Conservation (phyloP, 768 basidiomycete species). For the Hydnomerulius pinastri region DNA sequence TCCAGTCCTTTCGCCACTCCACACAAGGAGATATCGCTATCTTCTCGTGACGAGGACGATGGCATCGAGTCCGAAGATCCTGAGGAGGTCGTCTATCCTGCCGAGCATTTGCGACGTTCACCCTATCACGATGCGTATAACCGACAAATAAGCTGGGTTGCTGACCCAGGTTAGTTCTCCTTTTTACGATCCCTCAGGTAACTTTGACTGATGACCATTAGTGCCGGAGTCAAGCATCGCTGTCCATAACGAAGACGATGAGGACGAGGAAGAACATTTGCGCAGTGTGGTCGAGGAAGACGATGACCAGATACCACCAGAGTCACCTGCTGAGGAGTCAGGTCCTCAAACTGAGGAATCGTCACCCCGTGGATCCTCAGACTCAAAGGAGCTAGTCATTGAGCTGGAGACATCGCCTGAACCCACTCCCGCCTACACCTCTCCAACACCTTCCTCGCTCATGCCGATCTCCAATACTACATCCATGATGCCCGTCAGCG, state of each 20-base stretch:
- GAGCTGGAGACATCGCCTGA: constrained; percentile 66
- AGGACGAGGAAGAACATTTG: constrained; percentile 43
- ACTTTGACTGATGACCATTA: constrained; percentile 23
- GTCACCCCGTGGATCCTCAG: constrained; percentile 57
- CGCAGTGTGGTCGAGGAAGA: constrained; percentile 42
- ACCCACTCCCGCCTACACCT: constrained; percentile 41
- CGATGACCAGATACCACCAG: constrained; percentile 52
- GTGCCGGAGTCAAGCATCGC: constrained; percentile 68
- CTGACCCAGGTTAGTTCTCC: constrained; percentile 59
- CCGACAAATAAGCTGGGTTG: constrained; percentile 76
- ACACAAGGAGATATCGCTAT: constrained; percentile 57
- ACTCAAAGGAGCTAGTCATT: constrained; percentile 61
- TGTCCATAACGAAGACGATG: constrained; percentile 53
- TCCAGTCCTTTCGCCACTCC: constrained; percentile 76
- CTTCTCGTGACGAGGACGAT: constrained; percentile 58
- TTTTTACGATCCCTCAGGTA: constrained; percentile 5
- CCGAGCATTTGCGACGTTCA: constrained; percentile 54
- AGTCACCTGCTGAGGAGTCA: constrained; percentile 50
- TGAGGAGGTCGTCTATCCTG: constrained; percentile 65
- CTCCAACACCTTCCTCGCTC: constrained; percentile 52
- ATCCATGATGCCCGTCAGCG: constrained; percentile 41
- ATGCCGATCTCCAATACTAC: constrained; percentile 45
- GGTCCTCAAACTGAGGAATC: constrained; percentile 50
- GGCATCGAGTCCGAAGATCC: constrained; percentile 36
- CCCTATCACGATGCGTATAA: constrained; percentile 51